A percentile compares a stretch with the other conserved stretches of the same genome.
phyloP scores from a whole-genome alignment of 2,329 filamentous ascomycete species.

The Trichoderma sp. region DNA sequence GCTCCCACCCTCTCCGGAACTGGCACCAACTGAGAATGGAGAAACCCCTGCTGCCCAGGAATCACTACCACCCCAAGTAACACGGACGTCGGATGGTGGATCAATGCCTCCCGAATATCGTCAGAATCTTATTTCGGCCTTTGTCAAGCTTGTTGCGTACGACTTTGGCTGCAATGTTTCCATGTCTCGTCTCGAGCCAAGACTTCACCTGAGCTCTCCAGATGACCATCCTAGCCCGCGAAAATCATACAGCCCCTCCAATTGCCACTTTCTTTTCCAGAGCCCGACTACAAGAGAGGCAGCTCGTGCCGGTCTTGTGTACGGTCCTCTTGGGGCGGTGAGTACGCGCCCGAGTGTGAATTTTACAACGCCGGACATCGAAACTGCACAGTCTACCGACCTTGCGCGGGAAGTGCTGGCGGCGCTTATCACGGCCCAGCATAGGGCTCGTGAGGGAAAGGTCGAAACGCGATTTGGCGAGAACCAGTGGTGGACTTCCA shows the following conservation, averaged over 20 bases:
- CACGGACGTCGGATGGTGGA: slow-evolving; percentile 49
- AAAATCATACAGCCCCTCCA: slow-evolving; percentile 56
- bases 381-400: slow-evolving; percentile 59
- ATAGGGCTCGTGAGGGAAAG: slow-evolving; percentile 57
- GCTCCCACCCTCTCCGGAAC: slow-evolving; percentile 35
- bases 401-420: slow-evolving; percentile 60
- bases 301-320: slow-evolving; percentile 56
- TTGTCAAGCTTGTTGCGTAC: slow-evolving; percentile 63
- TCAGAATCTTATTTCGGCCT: slow-evolving; percentile 55
- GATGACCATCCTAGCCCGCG: slow-evolving; percentile 32
- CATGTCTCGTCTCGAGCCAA: slow-evolving; percentile 55
- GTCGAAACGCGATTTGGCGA: slow-evolving; percentile 56
- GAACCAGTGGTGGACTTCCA: slow-evolving; percentile 59
- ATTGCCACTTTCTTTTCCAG: slow-evolving; percentile 59
- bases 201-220: slow-evolving; percentile 51
- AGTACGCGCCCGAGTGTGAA: slow-evolving; percentile 54
- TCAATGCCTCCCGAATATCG: slow-evolving; percentile 58
- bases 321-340: slow-evolving; percentile 61
- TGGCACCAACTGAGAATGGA: slow-evolving; percentile 25
- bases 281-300: slow-evolving; percentile 58
- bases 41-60: neutral
- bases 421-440: slow-evolving; percentile 61
- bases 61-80: neutral
- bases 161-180: slow-evolving; percentile 63
- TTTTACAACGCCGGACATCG: slow-evolving; percentile 44